Base-by-base conservation (phyloP, 1,284 basidiomycete genomes). In the Moniliella sp. region DNA sequence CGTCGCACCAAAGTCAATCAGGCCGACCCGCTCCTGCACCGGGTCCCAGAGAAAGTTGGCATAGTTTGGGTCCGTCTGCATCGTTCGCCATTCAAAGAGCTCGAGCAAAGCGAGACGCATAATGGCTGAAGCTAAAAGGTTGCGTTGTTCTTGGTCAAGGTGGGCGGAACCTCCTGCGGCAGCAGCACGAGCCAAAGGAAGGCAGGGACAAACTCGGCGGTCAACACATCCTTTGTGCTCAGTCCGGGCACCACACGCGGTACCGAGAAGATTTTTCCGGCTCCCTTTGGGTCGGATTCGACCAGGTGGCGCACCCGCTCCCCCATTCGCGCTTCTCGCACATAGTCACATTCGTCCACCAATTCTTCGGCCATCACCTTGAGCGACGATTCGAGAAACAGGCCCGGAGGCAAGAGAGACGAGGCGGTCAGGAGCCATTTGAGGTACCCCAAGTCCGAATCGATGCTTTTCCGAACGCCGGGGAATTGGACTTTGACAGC, bases 51-150 rank as follows among this genome's bases (percentile, higher is more conserved):
- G 65, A 64, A 97, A 97, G 61, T 94, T 97, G 14, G 79, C 80
- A 79, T 81, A 94, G 57, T 99, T 97, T 1, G 91, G 88, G 61
- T 97, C 88, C 0, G 88, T 97, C 62, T 97, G 91, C 91, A 97
- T 94, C 28, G 78, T 65, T 15, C 79, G 68, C 65, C 86, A 91
- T 37, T 75, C 67, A 62, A 94, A 91, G 9, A 94, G 70, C 58
- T 97, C 88, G 36, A 71, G 73, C 25, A 97, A 65, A 50, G 83
- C 91, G 2, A 97, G 69, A 31, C 81, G 75, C 31, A 94, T 68
- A 32, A 93, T 71, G 31, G 74, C 68, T 2, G 69, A 65, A 2
- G 83, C 81, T 50, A 97, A 88, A 79, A n/a, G 8, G 21, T 23
- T n/a, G 7, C n/a, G 7, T 23, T 23, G 21, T n/a, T 7, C n/a